phyloP scores from a whole-genome alignment of 176 grass and related monocot genomes.

The Avena sativa region DNA sequence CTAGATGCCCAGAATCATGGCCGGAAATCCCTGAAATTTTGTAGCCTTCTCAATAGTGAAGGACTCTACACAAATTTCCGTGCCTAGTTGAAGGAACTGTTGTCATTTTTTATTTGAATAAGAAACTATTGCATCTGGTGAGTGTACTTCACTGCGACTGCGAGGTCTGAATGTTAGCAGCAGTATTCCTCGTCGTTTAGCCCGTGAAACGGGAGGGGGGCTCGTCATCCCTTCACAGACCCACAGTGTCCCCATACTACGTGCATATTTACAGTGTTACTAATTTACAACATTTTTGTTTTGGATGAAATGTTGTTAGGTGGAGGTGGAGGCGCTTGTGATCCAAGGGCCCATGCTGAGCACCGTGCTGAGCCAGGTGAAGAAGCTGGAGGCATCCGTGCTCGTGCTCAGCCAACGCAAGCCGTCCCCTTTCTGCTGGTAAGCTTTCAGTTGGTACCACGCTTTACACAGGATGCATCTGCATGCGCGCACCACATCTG shows the following conservation, averaged over 20 bases:
- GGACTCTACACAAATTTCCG: not conserved
- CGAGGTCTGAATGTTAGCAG: conserved; percentile 30
- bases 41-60: not conserved
- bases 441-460: conserved; percentile 13
- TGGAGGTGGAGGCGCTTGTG: conserved; percentile 83
- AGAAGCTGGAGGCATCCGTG: conserved; percentile 86
- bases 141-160: conserved; percentile 34
- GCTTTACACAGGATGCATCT: not conserved
- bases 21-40: not conserved
- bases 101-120: not conserved
- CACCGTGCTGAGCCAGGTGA: conserved; percentile 82
- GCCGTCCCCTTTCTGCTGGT: conserved; percentile 76
- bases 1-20: conserved; percentile 24
- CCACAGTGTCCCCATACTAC: conserved; percentile 24
- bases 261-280: not conserved
- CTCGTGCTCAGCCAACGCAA: conserved; percentile 77
- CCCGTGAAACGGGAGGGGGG: conserved; percentile 25
- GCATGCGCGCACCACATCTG: not conserved
- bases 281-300: not conserved
- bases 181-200: conserved; percentile 29
- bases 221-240: conserved; percentile 16
- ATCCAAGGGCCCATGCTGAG: conserved; percentile 73
- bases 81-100: not conserved
- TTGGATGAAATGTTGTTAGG: conserved; percentile 48
- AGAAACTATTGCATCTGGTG: not conserved